A percentile compares a stretch with the other conserved stretches of the same genome.
Evolutionary conservation across 495 filamentous ascomycete genomes (phyloP).

Genomic region (Aspergillus bridgeri): DNA sequence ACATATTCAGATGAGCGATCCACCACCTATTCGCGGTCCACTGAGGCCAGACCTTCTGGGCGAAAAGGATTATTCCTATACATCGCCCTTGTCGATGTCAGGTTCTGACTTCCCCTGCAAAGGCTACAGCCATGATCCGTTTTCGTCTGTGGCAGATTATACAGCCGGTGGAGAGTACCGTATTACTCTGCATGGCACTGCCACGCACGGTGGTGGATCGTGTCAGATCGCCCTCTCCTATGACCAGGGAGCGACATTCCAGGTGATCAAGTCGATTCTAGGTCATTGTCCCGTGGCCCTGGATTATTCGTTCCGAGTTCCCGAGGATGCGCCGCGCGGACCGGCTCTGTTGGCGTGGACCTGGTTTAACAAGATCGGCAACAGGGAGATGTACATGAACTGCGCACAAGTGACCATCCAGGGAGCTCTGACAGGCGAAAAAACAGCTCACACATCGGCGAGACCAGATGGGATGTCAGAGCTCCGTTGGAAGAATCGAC

Average conservation of each 20-base stretch:
- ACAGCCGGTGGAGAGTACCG: slow-evolving; percentile 35
- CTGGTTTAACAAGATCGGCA: slow-evolving; percentile 88
- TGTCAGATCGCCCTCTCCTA: slow-evolving; percentile 84
- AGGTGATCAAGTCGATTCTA: slow-evolving; percentile 78
- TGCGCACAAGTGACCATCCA: slow-evolving; percentile 71
- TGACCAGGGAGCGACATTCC: slow-evolving; percentile 64
- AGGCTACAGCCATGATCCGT: slow-evolving; percentile 47
- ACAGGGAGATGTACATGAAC: slow-evolving; percentile 96
- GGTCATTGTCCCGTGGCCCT: slow-evolving; percentile 68
- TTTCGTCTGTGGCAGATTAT: slow-evolving; percentile 44
- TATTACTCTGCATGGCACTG: slow-evolving; percentile 45
- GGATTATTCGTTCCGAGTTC: slow-evolving; percentile 49
- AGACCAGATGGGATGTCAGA: too few relatives aligned
- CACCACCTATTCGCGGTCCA: slow-evolving; percentile 47
- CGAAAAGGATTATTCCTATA: slow-evolving; percentile 51
- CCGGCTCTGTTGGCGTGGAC: slow-evolving; percentile 74
- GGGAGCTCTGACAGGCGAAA: slow-evolving; percentile 20
- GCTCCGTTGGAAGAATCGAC: slow-evolving; percentile 61
- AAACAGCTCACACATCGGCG: too few relatives aligned
- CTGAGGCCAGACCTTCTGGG: slow-evolving; percentile 32
- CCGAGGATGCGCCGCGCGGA: slow-evolving; percentile 40
- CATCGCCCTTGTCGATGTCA: slow-evolving; percentile 38
- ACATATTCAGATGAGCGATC: slow-evolving; percentile 46
- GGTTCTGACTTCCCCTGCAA: slow-evolving; percentile 53
- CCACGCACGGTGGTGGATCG: slow-evolving; percentile 80